These are phyloP conservation scores for Cladosporium cucumerinum DNA, from an alignment of 2,329 filamentous ascomycete genomes.

Conservation along the genomic window DNA sequence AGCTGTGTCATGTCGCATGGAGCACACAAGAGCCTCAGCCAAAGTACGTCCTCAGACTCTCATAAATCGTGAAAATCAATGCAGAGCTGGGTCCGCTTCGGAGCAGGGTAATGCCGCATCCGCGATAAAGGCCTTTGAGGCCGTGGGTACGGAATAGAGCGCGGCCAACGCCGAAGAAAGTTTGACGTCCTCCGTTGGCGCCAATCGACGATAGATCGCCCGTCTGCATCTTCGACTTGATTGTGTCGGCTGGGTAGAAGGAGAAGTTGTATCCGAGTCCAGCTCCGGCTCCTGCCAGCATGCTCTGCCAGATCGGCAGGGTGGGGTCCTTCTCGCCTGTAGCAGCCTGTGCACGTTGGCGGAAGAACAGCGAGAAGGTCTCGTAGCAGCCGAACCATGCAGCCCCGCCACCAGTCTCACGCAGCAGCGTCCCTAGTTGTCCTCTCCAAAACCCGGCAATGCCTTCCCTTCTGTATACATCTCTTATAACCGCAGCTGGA, in stretches of 20 bases:
- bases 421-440: constrained; percentile 86
- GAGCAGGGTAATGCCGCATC: constrained; percentile 88
- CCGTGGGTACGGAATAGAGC: constrained; percentile 81
- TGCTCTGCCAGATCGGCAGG: constrained; percentile 81
- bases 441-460: constrained; percentile 90
- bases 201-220: constrained; percentile 57
- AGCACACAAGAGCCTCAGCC: not conserved
- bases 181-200: constrained; percentile 50
- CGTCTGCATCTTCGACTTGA: constrained; percentile 97
- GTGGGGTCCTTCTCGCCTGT: constrained; percentile 43
- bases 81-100: constrained; percentile 93
- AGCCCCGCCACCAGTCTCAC: constrained; percentile 87
- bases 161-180: constrained; percentile 69
- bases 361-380: constrained; percentile 66
- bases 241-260: constrained; percentile 95
- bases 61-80: constrained; percentile 95
- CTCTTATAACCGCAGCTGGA: constrained; percentile 68
- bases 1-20: not conserved
- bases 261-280: constrained; percentile 95
- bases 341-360: constrained; percentile 44
- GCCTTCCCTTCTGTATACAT: constrained; percentile 80
- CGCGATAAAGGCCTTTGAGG: constrained; percentile 80
- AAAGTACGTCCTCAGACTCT: constrained; percentile 64
- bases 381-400: constrained; percentile 96
- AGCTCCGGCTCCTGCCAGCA: constrained; percentile 78